phyloP scores from a whole-genome alignment of 768 basidiomycete species.

The Rhizopogon vinicolor region DNA sequence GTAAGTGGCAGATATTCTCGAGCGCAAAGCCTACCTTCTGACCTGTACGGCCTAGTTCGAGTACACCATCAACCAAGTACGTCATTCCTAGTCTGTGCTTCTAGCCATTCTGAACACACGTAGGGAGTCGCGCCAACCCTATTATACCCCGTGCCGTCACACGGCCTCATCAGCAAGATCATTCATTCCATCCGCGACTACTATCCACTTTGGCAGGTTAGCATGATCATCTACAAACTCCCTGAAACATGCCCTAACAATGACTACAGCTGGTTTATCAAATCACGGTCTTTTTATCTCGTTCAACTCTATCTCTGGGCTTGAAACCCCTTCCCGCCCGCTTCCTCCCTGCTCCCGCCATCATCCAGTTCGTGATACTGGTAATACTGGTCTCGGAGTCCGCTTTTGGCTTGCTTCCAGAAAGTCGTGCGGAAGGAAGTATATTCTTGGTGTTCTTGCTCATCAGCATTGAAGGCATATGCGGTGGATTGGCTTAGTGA shows the following conservation, averaged over 20 bases:
- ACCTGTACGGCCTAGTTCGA: conserved; percentile 62
- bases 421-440: conserved; percentile 37
- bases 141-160: conserved; percentile 77
- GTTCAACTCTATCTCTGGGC: conserved; percentile 85
- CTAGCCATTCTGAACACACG: neutral
- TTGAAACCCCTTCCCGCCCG: conserved; percentile 70
- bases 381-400: conserved; percentile 60
- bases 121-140: conserved; percentile 89
- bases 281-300: conserved; percentile 89
- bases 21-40: neutral
- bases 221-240: neutral
- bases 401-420: conserved; percentile 59
- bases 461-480: conserved; percentile 86
- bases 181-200: conserved; percentile 87
- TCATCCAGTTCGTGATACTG: conserved; percentile 67
- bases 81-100: conserved; percentile 1
- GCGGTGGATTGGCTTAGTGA: conserved; percentile 90
- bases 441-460: conserved; percentile 68
- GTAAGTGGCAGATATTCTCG: conserved; percentile 31
- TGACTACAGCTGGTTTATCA: conserved; percentile 69
- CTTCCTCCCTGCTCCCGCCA: conserved; percentile 70
- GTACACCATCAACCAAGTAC: conserved; percentile 86
- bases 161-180: conserved; percentile 66
- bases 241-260: neutral
- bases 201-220: conserved; percentile 92